Percentiles rank a stretch among this genome's conserved stretches.
Evolutionary conservation across 352 stramenopile species (phyloP).

Genomic region (Peronosclerospora sorghi): DNA sequence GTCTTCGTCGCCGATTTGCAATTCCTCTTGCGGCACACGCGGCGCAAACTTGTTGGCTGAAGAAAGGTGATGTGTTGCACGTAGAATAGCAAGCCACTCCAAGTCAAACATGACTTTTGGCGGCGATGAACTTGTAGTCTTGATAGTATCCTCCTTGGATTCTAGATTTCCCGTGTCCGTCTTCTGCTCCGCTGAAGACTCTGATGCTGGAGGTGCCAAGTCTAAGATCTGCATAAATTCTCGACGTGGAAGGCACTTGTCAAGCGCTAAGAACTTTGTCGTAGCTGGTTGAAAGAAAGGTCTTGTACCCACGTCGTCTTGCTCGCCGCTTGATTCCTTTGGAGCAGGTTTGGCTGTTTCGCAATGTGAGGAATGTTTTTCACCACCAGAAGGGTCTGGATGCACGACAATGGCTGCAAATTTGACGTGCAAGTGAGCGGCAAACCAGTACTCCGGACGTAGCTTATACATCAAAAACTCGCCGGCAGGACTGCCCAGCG

Average conservation of each 20-base stretch:
- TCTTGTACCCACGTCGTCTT: slow-evolving; percentile 2
- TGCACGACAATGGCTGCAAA: slow-evolving; percentile 94
- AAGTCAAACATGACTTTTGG: slow-evolving; percentile 87
- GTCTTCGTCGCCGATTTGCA: slow-evolving; percentile 69
- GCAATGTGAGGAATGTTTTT: background rate
- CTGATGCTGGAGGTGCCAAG: slow-evolving; percentile 21
- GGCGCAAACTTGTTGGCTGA: slow-evolving; percentile 52
- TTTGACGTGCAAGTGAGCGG: slow-evolving; percentile 97
- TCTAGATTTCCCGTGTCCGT: background rate
- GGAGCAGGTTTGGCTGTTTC: slow-evolving; percentile 3
- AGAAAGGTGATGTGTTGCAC: slow-evolving; percentile 85
- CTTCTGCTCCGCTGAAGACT: slow-evolving; percentile 3
- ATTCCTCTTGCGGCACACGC: slow-evolving; percentile 56
- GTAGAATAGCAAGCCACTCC: slow-evolving; percentile 91
- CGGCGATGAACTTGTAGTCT: slow-evolving; percentile 2
- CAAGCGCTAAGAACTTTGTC: slow-evolving; percentile 80
- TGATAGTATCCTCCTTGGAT: slow-evolving; percentile 2
- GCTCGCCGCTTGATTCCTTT: background rate
- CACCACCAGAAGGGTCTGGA: slow-evolving; percentile 8
- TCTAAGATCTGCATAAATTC: slow-evolving; percentile 94
- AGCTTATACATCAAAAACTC: slow-evolving; percentile 89
- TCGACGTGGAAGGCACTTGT: slow-evolving; percentile 95
- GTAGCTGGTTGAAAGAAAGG: slow-evolving; percentile 6
- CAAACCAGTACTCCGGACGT: slow-evolving; percentile 94
- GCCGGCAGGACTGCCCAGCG: slow-evolving; percentile 89